These are phyloP conservation scores for Diutina scorzettiae DNA, from an alignment of 1,139 yeast species.

Conservation along the genomic window DNA sequence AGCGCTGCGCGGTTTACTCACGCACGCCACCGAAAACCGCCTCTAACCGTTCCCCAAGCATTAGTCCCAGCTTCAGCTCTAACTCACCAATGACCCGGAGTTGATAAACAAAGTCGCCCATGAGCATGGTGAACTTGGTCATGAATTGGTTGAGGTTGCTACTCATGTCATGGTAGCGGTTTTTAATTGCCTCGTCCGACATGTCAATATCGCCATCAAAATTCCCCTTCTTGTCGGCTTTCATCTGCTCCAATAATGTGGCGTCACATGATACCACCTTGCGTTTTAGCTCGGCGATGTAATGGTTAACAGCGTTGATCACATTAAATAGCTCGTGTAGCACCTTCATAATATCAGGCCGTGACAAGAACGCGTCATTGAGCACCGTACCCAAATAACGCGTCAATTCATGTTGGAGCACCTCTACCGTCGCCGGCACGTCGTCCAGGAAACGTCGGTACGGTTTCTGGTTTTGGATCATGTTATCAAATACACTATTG, in stretches of 20 bases:
- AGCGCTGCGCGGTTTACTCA: too few relatives aligned
- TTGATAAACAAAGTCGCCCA: not conserved
- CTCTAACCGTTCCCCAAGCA: not conserved
- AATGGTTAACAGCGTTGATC: not conserved
- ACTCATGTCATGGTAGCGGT: not conserved
- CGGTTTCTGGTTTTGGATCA: not conserved
- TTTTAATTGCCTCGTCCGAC: not conserved
- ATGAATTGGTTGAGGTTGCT: not conserved
- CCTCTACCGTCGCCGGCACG: not conserved
- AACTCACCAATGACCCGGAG: not conserved
- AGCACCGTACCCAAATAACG: not conserved
- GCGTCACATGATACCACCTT: not conserved
- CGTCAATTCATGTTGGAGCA: not conserved
- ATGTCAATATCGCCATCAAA: not conserved
- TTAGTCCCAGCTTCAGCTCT: slow-evolving; percentile 2
- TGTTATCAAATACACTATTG: not conserved
- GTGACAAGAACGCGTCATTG: not conserved
- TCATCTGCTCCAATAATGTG: not conserved
- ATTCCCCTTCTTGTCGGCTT: not conserved
- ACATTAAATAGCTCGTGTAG: not conserved
- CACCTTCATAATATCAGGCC: not conserved
- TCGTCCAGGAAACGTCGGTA: not conserved
- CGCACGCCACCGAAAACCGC: not conserved
- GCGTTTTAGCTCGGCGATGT: not conserved
- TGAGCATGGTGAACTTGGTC: not conserved